Conservation (phyloP, 805 yeast species). For the Candida pini region DNA sequence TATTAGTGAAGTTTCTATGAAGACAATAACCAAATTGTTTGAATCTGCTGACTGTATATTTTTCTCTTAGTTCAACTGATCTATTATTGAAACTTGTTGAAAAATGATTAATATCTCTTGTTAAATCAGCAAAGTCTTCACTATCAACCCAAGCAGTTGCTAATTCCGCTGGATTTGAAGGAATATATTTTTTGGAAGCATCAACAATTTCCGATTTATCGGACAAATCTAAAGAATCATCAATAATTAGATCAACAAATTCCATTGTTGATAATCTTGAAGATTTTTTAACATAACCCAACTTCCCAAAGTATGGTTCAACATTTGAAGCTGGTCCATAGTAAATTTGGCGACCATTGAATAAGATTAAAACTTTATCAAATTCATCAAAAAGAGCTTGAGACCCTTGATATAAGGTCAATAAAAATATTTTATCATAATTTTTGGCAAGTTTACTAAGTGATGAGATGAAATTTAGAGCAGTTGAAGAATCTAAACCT, state of each 20-base stretch:
- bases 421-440: conserved; percentile 11
- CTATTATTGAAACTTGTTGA: neutral
- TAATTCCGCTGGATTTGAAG: conserved; percentile 44
- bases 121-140: conserved; percentile 30
- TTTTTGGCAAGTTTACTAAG: conserved; percentile 36
- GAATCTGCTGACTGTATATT: neutral
- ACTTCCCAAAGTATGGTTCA: conserved; percentile 48
- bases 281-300: conserved; percentile 44
- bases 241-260: conserved; percentile 22
- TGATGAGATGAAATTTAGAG: conserved; percentile 66
- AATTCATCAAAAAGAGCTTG: conserved; percentile 60
- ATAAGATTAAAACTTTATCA: conserved; percentile 56
- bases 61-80: neutral
- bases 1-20: neutral
- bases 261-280: conserved; percentile 23
- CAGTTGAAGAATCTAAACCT: conserved; percentile 82
- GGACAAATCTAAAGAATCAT: conserved; percentile 23
- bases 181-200: conserved; percentile 24
- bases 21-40: conserved; percentile 1
- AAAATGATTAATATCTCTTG: conserved; percentile 29
- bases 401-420: conserved; percentile 44
- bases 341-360: conserved; percentile 57
- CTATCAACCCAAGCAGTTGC: conserved; percentile 53
- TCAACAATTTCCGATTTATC: conserved; percentile 15
- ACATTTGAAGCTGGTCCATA: conserved; percentile 50